Conservation (phyloP, 2,329 filamentous ascomycete species). For the Mycocentrospora acerina region DNA sequence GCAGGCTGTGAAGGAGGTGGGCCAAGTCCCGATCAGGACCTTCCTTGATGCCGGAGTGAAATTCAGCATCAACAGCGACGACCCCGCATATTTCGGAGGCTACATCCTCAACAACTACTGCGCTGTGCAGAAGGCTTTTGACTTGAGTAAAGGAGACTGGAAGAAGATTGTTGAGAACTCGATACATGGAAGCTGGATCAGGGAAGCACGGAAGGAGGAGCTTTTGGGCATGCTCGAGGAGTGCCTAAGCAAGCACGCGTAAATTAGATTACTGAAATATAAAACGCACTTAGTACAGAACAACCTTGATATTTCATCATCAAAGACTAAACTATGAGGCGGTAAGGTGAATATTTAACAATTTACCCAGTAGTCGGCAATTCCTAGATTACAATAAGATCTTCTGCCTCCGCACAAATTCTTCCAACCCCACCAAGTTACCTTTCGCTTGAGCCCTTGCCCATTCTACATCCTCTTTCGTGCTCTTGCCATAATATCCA, state of each 20-base stretch:
- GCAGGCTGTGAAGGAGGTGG: conserved; percentile 48
- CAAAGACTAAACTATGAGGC: too few relatives aligned
- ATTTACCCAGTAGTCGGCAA: too few relatives aligned
- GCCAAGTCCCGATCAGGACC: conserved; percentile 58
- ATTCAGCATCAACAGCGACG: conserved; percentile 68
- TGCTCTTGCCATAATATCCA: conserved; percentile 31
- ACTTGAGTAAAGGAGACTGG: conserved; percentile 67
- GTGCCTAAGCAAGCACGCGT: conserved; percentile 15
- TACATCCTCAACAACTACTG: conserved; percentile 77
- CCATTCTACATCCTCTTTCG: conserved; percentile 29
- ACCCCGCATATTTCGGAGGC: conserved; percentile 60
- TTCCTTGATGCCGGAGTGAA: conserved; percentile 65
- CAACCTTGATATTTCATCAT: too few relatives aligned
- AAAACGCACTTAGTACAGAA: too few relatives aligned
- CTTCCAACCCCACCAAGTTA: conserved; percentile 28
- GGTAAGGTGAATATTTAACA: too few relatives aligned
- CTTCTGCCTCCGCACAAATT: conserved; percentile 23
- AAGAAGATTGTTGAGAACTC: conserved; percentile 60
- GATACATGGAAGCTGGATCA: conserved; percentile 71
- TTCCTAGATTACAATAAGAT: conserved; percentile 29
- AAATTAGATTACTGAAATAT: not conserved
- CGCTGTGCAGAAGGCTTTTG: conserved; percentile 72
- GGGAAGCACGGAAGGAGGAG: conserved; percentile 61
- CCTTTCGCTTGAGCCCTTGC: conserved; percentile 25
- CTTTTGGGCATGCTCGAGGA: conserved; percentile 45